Conservation (phyloP, 495 filamentous ascomycete genomes). For the Daldinia caldariorum region DNA sequence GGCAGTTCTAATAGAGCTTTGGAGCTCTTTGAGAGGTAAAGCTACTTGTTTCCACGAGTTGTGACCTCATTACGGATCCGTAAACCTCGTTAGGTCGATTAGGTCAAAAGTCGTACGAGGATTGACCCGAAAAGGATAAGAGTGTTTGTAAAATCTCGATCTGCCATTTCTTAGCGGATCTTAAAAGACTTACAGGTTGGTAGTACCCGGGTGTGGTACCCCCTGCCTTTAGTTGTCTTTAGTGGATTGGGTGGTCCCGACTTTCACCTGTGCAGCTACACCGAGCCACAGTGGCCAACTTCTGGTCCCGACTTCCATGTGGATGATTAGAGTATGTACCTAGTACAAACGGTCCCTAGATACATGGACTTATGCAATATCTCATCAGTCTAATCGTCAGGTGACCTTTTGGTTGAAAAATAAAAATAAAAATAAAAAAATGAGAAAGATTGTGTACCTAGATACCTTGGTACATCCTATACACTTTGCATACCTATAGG, state of each 20-base stretch:
- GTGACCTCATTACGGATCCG: slow-evolving; percentile 6
- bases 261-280: slow-evolving; percentile 3
- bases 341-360: not conserved
- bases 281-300: slow-evolving; percentile 5
- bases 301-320: not conserved
- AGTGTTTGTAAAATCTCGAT: slow-evolving; percentile 5
- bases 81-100: slow-evolving; percentile 2
- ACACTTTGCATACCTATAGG: not conserved
- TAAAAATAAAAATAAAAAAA: too few species aligned
- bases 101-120: slow-evolving; percentile 9
- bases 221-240: not conserved
- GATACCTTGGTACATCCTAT: not conserved
- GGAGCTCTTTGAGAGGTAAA: not conserved
- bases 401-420: not conserved
- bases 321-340: not conserved
- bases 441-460: not conserved
- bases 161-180: slow-evolving; percentile 12
- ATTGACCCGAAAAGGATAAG: slow-evolving; percentile 16
- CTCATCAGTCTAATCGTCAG: not conserved
- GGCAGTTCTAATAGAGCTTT: not conserved
- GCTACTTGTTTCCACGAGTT: not conserved
- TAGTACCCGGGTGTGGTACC: not conserved
- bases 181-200: slow-evolving; percentile 2
- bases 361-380: not conserved
- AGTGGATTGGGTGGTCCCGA: slow-evolving; percentile 2